Evolutionary conservation across 2,329 filamentous ascomycete species (phyloP).

Genomic region (Colletotrichum sp.): DNA sequence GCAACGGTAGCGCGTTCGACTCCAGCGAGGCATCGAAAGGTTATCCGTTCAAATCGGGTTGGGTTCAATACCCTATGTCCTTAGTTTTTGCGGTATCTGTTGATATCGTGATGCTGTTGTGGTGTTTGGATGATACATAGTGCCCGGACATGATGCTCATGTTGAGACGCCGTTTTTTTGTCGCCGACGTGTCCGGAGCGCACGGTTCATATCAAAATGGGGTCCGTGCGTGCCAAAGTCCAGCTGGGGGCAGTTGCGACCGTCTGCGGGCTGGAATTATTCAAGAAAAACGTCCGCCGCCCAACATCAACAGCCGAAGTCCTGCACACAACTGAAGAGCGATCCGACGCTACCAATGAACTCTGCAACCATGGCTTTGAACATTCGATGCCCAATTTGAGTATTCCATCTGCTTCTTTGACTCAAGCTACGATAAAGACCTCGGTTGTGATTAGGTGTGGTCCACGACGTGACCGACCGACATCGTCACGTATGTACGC

Average conservation of each 20-base stretch:
- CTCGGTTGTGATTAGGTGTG: background rate
- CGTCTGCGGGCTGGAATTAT: background rate
- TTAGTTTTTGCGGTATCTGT: background rate
- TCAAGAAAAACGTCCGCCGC: background rate
- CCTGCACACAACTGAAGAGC: background rate
- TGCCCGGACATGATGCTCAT: background rate
- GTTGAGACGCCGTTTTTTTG: background rate
- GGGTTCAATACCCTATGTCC: background rate
- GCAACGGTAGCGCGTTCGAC: slow-evolving; percentile 14
- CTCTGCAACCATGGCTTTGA: background rate
- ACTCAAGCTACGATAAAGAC: background rate
- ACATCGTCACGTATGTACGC: background rate
- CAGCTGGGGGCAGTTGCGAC: background rate
- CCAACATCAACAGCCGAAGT: background rate
- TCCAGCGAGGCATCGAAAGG: background rate
- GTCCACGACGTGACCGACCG: background rate
- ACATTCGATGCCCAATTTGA: background rate
- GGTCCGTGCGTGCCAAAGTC: background rate
- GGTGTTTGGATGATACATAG: background rate
- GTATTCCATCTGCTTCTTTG: background rate
- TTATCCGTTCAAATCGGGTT: slow-evolving; percentile 16
- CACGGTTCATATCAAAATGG: background rate
- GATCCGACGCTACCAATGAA: background rate
- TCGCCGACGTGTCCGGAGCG: background rate
- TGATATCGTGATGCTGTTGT: background rate